A percentile compares a stretch with the other conserved stretches of the same genome.
Conservation (phyloP, 2,329 filamentous ascomycete species). For the Byssothecium circinans region DNA sequence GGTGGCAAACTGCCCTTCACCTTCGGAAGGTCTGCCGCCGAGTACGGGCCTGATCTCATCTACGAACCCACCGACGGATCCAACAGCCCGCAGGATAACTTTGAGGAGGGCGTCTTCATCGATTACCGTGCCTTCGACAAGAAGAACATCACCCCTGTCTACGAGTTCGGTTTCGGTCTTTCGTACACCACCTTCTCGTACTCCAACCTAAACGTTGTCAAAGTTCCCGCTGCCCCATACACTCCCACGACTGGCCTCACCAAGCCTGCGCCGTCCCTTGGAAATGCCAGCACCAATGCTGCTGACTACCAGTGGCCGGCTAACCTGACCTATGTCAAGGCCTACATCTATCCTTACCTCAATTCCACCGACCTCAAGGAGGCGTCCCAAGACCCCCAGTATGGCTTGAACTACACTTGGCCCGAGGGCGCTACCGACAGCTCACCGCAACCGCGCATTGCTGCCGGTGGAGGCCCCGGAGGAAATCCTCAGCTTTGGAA, state of each 20-base stretch:
- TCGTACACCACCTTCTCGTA: slow-evolving; percentile 80
- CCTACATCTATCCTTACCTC: slow-evolving; percentile 73
- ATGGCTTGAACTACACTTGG: slow-evolving; percentile 62
- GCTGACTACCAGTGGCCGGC: slow-evolving; percentile 70
- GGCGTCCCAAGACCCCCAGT: slow-evolving; percentile 61
- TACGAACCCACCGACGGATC: slow-evolving; percentile 70
- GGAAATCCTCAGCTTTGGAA: slow-evolving; percentile 69
- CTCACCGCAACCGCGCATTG: slow-evolving; percentile 59
- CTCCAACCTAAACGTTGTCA: slow-evolving; percentile 64
- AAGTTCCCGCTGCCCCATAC: slow-evolving; percentile 57
- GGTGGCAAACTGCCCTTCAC: slow-evolving; percentile 79
- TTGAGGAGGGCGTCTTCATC: slow-evolving; percentile 77
- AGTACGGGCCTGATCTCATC: slow-evolving; percentile 70
- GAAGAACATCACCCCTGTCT: slow-evolving; percentile 66
- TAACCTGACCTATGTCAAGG: slow-evolving; percentile 54
- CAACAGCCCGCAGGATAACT: slow-evolving; percentile 70
- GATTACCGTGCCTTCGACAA: slow-evolving; percentile 78
- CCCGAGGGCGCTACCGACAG: slow-evolving; percentile 61
- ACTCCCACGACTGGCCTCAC: slow-evolving; percentile 64
- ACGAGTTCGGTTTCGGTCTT: slow-evolving; percentile 79
- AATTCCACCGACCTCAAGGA: slow-evolving; percentile 62
- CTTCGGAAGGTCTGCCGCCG: slow-evolving; percentile 66
- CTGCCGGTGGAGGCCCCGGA: slow-evolving; percentile 66
- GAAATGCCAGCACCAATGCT: slow-evolving; percentile 64
- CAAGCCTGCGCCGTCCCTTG: slow-evolving; percentile 64